Evolutionary conservation across 2,329 filamentous ascomycete genomes (phyloP).

Genomic region (Fusarium poae): DNA sequence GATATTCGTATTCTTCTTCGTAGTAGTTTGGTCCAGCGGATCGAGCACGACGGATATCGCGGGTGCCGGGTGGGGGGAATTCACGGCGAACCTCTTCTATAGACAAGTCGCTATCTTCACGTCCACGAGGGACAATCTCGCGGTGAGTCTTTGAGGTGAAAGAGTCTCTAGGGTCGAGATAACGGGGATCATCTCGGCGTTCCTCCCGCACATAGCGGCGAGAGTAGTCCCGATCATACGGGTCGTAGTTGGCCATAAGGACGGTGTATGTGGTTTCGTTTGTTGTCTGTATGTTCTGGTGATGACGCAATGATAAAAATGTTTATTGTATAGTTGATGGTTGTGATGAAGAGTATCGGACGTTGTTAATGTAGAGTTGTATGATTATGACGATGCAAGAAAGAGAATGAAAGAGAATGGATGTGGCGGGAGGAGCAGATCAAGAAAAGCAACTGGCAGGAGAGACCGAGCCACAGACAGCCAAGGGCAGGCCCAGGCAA

Average conservation of each 20-base stretch:
- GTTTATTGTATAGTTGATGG: constrained; percentile 5
- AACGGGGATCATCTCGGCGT: constrained; percentile 65
- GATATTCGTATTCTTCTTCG: constrained; percentile 65
- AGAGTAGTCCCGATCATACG: constrained; percentile 65
- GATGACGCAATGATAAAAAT: constrained; percentile 5
- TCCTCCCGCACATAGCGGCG: constrained; percentile 68
- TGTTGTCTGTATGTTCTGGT: constrained; percentile 11
- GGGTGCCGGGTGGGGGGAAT: constrained; percentile 77
- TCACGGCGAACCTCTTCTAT: constrained; percentile 88
- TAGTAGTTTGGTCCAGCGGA: constrained; percentile 73
- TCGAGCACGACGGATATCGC: constrained; percentile 70
- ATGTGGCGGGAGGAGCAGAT: constrained; percentile 27
- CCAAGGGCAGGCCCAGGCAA: constrained; percentile 12
- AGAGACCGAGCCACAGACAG: constrained; percentile 35
- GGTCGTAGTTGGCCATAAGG: constrained; percentile 64
- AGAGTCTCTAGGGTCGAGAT: constrained; percentile 65
- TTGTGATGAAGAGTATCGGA: constrained; percentile 1
- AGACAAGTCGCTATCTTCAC: constrained; percentile 80
- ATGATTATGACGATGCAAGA: constrained; percentile 22
- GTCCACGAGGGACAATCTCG: constrained; percentile 69
- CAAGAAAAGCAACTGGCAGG: constrained; percentile 27
- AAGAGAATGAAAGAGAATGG: constrained; percentile 25
- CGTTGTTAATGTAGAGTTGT: constrained; percentile 12
- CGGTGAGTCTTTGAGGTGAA: constrained; percentile 61
- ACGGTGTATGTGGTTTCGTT: constrained; percentile 15